Percentiles rank a stretch among this genome's conserved stretches.
Conservation (phyloP, 495 filamentous ascomycete genomes). For the Penicillium bovifimosum region DNA sequence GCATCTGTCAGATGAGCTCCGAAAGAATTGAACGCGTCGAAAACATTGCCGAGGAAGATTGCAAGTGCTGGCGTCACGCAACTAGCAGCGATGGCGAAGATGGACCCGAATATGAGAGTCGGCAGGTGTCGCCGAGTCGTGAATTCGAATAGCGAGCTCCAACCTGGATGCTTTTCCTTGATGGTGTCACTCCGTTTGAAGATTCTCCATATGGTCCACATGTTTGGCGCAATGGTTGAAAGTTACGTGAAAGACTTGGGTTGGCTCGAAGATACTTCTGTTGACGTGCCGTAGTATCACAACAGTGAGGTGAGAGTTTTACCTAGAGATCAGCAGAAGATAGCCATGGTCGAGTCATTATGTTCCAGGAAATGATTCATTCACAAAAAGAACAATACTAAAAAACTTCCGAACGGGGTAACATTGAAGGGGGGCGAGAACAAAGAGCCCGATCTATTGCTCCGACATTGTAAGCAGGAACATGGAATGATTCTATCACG, state of each 20-base stretch:
- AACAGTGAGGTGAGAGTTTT: neutral
- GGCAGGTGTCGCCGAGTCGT: slow-evolving; percentile 56
- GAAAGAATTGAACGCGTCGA: slow-evolving; percentile 63
- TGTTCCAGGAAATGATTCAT: neutral
- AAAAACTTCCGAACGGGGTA: slow-evolving; percentile 19
- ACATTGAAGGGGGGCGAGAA: slow-evolving; percentile 21
- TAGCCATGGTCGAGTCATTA: neutral
- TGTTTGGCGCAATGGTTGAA: neutral
- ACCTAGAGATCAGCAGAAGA: neutral
- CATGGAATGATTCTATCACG: neutral
- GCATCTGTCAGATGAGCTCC: slow-evolving; percentile 49
- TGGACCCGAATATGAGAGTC: slow-evolving; percentile 45
- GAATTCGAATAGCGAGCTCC: slow-evolving; percentile 65
- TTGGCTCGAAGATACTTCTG: neutral
- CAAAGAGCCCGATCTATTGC: slow-evolving; percentile 5
- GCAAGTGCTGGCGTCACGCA: slow-evolving; percentile 59
- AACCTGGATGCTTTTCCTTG: slow-evolving; percentile 22
- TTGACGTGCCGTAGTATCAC: neutral
- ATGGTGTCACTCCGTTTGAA: neutral
- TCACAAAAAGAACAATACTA: slow-evolving; percentile 6
- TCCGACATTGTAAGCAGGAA: slow-evolving; percentile 18
- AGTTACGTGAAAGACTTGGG: neutral
- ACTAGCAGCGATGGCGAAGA: slow-evolving; percentile 56
- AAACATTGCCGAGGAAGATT: slow-evolving; percentile 69
- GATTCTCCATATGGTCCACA: neutral